Evolutionary conservation across 148 eudicot species (phyloP).

Genomic region (Nyssa sinensis): DNA sequence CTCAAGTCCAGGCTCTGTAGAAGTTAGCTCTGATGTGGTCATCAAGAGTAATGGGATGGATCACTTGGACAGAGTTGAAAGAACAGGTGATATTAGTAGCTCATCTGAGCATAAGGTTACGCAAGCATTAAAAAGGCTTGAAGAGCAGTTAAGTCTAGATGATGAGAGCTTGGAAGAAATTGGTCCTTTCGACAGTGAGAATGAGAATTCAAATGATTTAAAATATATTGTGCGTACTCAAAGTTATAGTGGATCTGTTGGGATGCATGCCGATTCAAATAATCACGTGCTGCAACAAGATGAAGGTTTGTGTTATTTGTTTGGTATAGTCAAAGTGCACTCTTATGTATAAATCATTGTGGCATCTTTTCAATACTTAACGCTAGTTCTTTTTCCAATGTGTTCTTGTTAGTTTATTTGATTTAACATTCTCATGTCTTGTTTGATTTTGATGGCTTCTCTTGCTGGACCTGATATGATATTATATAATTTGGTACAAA

Average conservation of each 20-base stretch:
- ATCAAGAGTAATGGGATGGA: slow-evolving; percentile 31
- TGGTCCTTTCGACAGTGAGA: slow-evolving; percentile 35
- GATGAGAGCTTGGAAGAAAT: slow-evolving; percentile 60
- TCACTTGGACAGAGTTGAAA: slow-evolving; percentile 27
- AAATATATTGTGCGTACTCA: slow-evolving; percentile 25
- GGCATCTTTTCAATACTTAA: neutral
- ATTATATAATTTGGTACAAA: neutral
- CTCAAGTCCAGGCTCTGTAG: slow-evolving; percentile 65
- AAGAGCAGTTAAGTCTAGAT: slow-evolving; percentile 77
- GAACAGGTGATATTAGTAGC: slow-evolving; percentile 29
- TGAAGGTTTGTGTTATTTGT: slow-evolving; percentile 39
- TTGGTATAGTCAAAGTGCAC: neutral
- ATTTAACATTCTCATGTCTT: neutral
- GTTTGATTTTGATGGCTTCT: neutral
- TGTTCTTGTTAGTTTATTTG: too few species aligned
- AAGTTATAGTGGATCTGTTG: slow-evolving; percentile 23
- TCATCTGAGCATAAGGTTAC: slow-evolving; percentile 46
- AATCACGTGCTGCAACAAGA: slow-evolving; percentile 22
- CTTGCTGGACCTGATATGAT: neutral
- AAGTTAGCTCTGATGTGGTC: slow-evolving; percentile 61
- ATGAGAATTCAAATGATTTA: slow-evolving; percentile 39
- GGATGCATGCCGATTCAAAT: slow-evolving; percentile 30
- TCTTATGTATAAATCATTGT: neutral
- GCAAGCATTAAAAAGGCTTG: slow-evolving; percentile 71
- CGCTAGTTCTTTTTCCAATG: neutral